A percentile compares a stretch with the other conserved stretches of the same genome.
Evolutionary conservation across 1,139 yeast genomes (phyloP).

Genomic region (Blastobotrys capitulatus): DNA sequence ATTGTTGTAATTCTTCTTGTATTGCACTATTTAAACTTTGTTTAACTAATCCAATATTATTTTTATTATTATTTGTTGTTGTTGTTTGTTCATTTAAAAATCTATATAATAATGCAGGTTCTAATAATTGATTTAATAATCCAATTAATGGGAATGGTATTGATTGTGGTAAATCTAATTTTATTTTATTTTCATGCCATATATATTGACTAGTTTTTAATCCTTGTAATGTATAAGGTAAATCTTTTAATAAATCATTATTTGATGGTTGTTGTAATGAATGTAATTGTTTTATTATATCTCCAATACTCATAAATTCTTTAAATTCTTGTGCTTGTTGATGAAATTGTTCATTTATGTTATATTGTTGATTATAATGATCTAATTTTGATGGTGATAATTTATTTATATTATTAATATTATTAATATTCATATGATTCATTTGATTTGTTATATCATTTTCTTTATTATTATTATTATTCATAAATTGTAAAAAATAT

Average conservation of each 20-base stretch:
- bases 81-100: conserved; percentile 27
- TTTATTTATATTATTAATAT: conserved; percentile 2
- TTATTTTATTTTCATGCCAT: conserved; percentile 33
- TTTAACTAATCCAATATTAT: conserved; percentile 42
- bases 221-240: conserved; percentile 68
- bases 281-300: conserved; percentile 15
- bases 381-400: background rate
- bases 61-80: conserved; percentile 24
- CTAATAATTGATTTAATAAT: conserved; percentile 53
- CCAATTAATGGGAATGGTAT: conserved; percentile 57
- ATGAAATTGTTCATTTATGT: too few species aligned
- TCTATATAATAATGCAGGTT: conserved; percentile 66
- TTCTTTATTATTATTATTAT: background rate
- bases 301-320: conserved; percentile 12
- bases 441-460: conserved; percentile 6
- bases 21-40: conserved; percentile 60
- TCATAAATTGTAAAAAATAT: conserved; percentile 8
- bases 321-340: background rate
- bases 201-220: conserved; percentile 60
- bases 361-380: background rate
- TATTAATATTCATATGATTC: conserved; percentile 9
- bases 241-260: conserved; percentile 46
- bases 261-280: conserved; percentile 37
- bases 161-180: conserved; percentile 42
- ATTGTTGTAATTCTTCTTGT: conserved; percentile 47